Evolutionary conservation across 169 alveolate species (phyloP), one percentile per base, ranked within the genome.

Genomic region (Plasmodium ovale): DNA sequence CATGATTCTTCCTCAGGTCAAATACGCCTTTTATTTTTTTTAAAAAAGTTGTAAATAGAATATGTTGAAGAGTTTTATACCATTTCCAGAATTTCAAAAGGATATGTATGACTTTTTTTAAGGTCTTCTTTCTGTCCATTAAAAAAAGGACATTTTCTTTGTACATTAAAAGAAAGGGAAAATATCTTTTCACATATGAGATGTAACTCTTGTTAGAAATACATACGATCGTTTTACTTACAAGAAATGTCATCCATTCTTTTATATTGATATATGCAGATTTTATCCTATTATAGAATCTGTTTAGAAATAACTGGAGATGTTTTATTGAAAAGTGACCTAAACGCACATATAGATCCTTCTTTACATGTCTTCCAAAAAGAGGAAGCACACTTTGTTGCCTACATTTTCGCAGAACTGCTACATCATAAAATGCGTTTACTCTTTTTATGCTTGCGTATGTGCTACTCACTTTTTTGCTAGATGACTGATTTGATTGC

Each of bases 221-320:
- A 0, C 14, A 1, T 21, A 27, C 9, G 33, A 72, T 3, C 19
- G 68, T 72, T n/a, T 53, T 72, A 0, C 29, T 21, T 37, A 72
- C 53, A 31, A 72, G 14, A 39, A 72, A 72, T 9, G 51, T 16
- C 23, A 60, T 35, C 87, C 87, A 72, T 21, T 33, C 25, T 29
- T 53, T 72, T n/a, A 72, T 72, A 9, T 29, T 49, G 25, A 7
- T 29, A 7, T 54, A 58, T 0, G 37, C 25, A 1, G 21, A 7
- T 72, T 53, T 72, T 31, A 51, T 51, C 53, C 53, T 72, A 2
- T 14, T 37, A 42, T 53, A 72, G 37, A 72, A 72, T 7, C 25
- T 72, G 10, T 31, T 39, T 58, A 72, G 31, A 54, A 72, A 31
- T n/a, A 19, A 21, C 19, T 53, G 16, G 2, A 72, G 53, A 29